Percentiles rank a stretch among this genome's conserved stretches.
Conservation (phyloP, 176 grass and related monocot genomes). For the Rhynchospora breviuscula region DNA sequence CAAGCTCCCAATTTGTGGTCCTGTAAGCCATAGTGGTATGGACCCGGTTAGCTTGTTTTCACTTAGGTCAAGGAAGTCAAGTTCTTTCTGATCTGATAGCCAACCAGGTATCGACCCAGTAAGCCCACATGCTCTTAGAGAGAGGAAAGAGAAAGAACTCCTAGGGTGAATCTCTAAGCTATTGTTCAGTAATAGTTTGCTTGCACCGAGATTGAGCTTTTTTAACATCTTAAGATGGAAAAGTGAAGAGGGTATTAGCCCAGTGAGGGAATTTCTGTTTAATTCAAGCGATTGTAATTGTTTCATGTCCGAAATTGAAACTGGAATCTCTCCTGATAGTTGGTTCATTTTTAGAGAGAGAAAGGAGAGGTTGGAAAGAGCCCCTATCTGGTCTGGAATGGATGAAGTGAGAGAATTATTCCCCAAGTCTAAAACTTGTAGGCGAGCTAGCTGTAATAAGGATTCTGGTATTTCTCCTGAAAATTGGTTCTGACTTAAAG, state of each 20-base stretch:
- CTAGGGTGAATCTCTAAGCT: conserved; percentile 2
- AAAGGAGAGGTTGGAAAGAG: conserved; percentile 23
- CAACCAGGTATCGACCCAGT: conserved; percentile 10
- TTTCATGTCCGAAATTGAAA: not conserved
- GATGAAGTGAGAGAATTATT: conserved; percentile 30
- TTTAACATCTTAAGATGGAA: conserved; percentile 27
- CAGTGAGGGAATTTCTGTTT: conserved; percentile 8
- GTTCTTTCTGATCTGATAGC: conserved; percentile 24
- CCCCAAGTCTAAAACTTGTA: conserved; percentile 22
- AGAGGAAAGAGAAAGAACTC: conserved; percentile 12
- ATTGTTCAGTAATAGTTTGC: conserved; percentile 11
- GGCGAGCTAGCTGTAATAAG: not conserved
- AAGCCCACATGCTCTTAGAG: conserved; percentile 22
- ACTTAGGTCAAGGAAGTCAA: conserved; percentile 33
- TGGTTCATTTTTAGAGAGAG: conserved; percentile 23
- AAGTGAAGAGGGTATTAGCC: conserved; percentile 16
- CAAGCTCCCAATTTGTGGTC: not conserved
- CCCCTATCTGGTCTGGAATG: conserved; percentile 9
- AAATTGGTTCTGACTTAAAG: conserved; percentile 10
- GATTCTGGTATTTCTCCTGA: not conserved
- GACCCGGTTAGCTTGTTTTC: conserved; percentile 17
- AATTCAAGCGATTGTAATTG: conserved; percentile 13
- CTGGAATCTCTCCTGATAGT: conserved; percentile 10
- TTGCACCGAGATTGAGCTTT: conserved; percentile 10
- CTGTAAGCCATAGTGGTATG: conserved; percentile 17